Conservation (phyloP, 2,329 filamentous ascomycete genomes). For the Exophiala calicioides region DNA sequence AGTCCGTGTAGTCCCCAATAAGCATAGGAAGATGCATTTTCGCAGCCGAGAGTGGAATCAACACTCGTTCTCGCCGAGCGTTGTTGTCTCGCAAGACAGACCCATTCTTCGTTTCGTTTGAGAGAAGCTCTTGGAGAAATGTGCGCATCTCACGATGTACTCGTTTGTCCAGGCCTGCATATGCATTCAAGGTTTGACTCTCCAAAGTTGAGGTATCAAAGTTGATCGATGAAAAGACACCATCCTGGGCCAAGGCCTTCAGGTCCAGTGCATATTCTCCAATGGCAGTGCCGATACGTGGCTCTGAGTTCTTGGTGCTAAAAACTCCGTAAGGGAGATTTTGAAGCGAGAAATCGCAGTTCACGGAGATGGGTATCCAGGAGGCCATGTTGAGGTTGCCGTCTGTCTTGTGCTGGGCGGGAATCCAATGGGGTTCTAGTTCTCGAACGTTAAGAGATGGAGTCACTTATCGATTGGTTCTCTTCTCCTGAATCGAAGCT, state of each 20-base stretch:
- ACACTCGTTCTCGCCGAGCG: background rate
- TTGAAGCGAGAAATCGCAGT: constrained; percentile 15
- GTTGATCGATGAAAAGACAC: constrained; percentile 9
- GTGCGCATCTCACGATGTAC: constrained; percentile 43
- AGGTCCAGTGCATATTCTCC: constrained; percentile 19
- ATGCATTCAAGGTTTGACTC: constrained; percentile 49
- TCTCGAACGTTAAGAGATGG: too few relatives aligned
- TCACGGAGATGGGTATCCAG: constrained; percentile 7
- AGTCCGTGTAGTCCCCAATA: constrained; percentile 61
- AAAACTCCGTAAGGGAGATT: constrained; percentile 21
- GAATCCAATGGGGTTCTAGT: too few relatives aligned
- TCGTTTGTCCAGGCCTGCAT: constrained; percentile 48
- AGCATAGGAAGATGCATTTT: constrained; percentile 57
- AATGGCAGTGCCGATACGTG: constrained; percentile 12
- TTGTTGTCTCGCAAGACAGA: constrained; percentile 10
- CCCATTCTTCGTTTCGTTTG: constrained; percentile 3
- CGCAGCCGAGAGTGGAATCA: constrained; percentile 41
- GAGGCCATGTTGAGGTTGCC: constrained; percentile 15
- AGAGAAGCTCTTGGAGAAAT: constrained; percentile 36
- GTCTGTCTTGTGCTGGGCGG: too few relatives aligned
- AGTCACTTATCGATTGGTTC: too few relatives aligned
- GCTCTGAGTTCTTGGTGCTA: constrained; percentile 3
- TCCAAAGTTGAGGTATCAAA: constrained; percentile 9
- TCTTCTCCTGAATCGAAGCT: too few relatives aligned
- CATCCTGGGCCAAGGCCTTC: constrained; percentile 5